A percentile compares a stretch with the other conserved stretches of the same genome.
Evolutionary conservation across 2,329 filamentous ascomycete species (phyloP).

Genomic region (Fonsecaea multimorphosa): DNA sequence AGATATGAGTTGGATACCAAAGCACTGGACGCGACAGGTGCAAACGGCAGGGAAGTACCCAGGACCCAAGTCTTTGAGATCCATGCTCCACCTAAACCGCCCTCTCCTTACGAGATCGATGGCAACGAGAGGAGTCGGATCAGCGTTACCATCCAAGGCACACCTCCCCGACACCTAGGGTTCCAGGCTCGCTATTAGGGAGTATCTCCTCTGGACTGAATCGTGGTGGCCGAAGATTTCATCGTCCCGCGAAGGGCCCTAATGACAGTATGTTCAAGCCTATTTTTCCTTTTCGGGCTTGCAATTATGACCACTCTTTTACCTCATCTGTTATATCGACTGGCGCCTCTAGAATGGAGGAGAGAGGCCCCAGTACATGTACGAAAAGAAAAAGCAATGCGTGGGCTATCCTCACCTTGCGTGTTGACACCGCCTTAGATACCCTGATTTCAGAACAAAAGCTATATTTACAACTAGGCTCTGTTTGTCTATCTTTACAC

Average conservation of each 20-base stretch:
- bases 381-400: neutral
- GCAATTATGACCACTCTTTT: neutral
- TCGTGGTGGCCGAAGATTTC: neutral
- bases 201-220: neutral
- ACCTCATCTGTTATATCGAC: neutral
- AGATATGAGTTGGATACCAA: constrained; percentile 35
- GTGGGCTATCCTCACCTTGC: constrained; percentile 6
- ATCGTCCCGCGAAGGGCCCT: neutral
- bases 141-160: constrained; percentile 32
- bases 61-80: constrained; percentile 19
- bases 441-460: constrained; percentile 17
- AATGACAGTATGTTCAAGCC: constrained; percentile 5
- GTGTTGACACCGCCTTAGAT: constrained; percentile 11
- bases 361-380: neutral
- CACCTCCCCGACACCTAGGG: constrained; percentile 25
- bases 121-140: constrained; percentile 32
- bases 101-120: constrained; percentile 34
- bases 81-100: constrained; percentile 26
- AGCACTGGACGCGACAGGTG: constrained; percentile 2
- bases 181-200: constrained; percentile 29
- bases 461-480: neutral
- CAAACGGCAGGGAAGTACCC: constrained; percentile 5
- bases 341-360: neutral
- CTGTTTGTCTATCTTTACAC: too few species aligned
- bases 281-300: too few species aligned